Evolutionary conservation across 495 filamentous ascomycete species (phyloP).

Genomic region (Aspergillus biplanus): DNA sequence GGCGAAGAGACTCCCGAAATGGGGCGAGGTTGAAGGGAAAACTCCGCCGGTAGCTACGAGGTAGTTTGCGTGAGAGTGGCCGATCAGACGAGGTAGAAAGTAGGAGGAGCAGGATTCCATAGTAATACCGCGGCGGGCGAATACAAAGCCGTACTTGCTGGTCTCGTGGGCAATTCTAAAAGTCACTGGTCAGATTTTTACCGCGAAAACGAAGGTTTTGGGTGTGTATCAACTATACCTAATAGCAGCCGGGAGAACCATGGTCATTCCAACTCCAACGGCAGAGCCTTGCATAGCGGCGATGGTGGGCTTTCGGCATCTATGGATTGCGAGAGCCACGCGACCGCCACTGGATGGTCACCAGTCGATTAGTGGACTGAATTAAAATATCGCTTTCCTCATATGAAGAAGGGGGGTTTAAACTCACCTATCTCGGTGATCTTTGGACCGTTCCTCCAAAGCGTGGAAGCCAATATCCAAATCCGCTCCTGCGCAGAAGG

Average conservation of each 20-base stretch:
- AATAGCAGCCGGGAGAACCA: conserved; percentile 65
- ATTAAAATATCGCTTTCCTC: background rate
- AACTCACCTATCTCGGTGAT: conserved; percentile 53
- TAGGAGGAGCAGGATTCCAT: conserved; percentile 67
- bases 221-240: conserved; percentile 26
- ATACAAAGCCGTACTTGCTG: conserved; percentile 67
- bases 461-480: conserved; percentile 55
- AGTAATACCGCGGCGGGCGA: conserved; percentile 61
- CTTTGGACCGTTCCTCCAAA: conserved; percentile 33
- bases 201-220: too few relatives aligned
- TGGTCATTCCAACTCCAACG: conserved; percentile 69
- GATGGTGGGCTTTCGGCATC: conserved; percentile 66
- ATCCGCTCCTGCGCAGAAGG: conserved; percentile 71
- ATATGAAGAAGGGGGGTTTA: background rate
- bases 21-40: conserved; percentile 35
- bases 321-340: conserved; percentile 61
- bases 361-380: background rate
- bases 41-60: conserved; percentile 44
- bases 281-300: conserved; percentile 67
- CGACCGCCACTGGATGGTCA: conserved; percentile 33
- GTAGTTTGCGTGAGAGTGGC: conserved; percentile 58
- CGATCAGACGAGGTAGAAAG: conserved; percentile 65
- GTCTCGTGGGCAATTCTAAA: conserved; percentile 52
- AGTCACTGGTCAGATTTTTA: too few relatives aligned
- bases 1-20: conserved; percentile 57